Base-by-base conservation (phyloP, 2,329 filamentous ascomycete genomes). In the Trichoderma atrobrunneum region DNA sequence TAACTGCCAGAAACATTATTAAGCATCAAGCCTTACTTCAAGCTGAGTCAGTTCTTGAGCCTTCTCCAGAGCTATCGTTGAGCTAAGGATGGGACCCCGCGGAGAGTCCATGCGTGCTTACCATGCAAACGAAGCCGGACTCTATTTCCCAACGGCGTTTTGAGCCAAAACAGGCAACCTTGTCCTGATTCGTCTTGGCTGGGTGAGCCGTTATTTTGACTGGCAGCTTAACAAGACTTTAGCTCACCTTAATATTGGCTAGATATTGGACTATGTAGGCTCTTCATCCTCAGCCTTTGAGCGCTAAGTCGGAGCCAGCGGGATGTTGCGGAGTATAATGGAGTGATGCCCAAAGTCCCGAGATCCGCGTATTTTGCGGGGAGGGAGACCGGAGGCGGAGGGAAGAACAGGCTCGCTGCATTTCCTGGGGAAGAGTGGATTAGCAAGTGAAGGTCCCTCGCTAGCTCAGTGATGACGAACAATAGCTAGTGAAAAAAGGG, bases 241-340 rank as follows among this genome's bases (percentile, higher is more conserved):
- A 14, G 24, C 24, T 43, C 18, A 12, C 12, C 34, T 24, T 18
- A 12, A 14, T 18, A 24, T 61, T 62, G 32, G n/a, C 34, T 24
- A 11, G n/a, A 14, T 18, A 24, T 61, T 62, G 32, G n/a, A 12
- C 16, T 12, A 16, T 24, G 36, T 39, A 11, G 21, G 30, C 6
- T 21, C 48, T 26, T 21, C n/a, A 39, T 70, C 57, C 65, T 26
- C n/a, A 28, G 66, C 39, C 36, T n/a, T 61, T 30, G 12, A 34
- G 39, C 36, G 28, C 57, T 59, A 48, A 11, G 12, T 70, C 66
- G 66, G 66, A 62, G 39, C 28, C 34, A 18, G 32, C 66, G 57
- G 66, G 66, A 59, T n/a, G 24, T 36, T 61, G 66, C 66, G 57
- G 66, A 70, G 66, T 48, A 36, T 8, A 30, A 57, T 70, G 57